Evolutionary conservation across 768 basidiomycete genomes (phyloP).

Genomic region (Collybiopsis confluens): DNA sequence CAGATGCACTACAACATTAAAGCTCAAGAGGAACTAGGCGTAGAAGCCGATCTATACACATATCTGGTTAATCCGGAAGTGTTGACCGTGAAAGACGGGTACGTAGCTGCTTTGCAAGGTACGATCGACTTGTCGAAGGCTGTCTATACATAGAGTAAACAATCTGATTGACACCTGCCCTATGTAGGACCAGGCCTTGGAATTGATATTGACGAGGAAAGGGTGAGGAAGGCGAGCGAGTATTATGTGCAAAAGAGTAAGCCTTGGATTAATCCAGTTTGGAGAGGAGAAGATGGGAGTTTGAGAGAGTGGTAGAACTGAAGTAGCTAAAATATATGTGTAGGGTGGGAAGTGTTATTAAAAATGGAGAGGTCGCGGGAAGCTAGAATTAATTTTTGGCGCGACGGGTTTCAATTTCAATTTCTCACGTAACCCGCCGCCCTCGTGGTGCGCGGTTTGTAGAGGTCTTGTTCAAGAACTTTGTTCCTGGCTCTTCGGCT

Average conservation of each 20-base stretch:
- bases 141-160: too few relatives aligned
- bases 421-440: too few relatives aligned
- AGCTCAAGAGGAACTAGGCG: slow-evolving; percentile 13
- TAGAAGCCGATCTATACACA: slow-evolving; percentile 52
- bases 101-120: slow-evolving; percentile 42
- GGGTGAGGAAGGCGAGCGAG: slow-evolving; percentile 37
- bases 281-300: slow-evolving; percentile 51
- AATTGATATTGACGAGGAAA: slow-evolving; percentile 53
- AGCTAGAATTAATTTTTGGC: too few relatives aligned
- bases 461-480: too few relatives aligned
- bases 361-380: too few relatives aligned
- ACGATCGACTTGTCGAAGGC: slow-evolving; percentile 11
- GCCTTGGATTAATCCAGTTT: slow-evolving; percentile 52
- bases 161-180: neutral
- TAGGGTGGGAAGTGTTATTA: too few relatives aligned
- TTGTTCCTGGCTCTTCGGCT: too few relatives aligned
- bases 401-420: too few relatives aligned
- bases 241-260: slow-evolving; percentile 31
- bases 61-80: slow-evolving; percentile 50
- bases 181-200: slow-evolving; percentile 54
- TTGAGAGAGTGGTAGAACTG: slow-evolving; percentile 47
- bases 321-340: neutral
- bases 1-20: slow-evolving; percentile 62
- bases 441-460: too few relatives aligned
- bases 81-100: slow-evolving; percentile 49